Evolutionary conservation across 495 filamentous ascomycete genomes (phyloP).

Genomic region (Viridothelium virens): DNA sequence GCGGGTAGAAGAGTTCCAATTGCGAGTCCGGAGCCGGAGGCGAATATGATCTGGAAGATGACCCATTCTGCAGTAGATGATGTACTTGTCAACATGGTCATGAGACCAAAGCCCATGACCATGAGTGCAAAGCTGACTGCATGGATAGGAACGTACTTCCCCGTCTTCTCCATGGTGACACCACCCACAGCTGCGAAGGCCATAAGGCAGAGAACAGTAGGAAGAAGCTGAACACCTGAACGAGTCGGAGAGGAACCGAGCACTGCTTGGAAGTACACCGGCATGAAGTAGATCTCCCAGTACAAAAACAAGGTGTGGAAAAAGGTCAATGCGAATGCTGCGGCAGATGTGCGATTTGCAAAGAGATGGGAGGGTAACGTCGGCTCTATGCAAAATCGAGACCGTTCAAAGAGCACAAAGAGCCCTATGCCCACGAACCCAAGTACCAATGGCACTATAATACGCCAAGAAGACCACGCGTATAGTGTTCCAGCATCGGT

Average conservation of each 20-base stretch:
- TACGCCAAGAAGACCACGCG: conserved; percentile 17
- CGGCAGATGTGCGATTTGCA: conserved; percentile 3
- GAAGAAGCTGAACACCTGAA: not conserved
- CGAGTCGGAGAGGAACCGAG: not conserved
- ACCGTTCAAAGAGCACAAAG: not conserved
- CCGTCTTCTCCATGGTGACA: conserved; percentile 1
- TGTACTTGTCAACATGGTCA: not conserved
- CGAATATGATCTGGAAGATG: not conserved
- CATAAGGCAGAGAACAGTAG: not conserved
- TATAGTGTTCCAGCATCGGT: conserved; percentile 16
- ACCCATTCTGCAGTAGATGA: not conserved
- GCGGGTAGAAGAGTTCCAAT: conserved; percentile 12
- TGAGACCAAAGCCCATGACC: conserved; percentile 2
- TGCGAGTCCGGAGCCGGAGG: not conserved
- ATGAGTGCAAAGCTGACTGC: conserved; percentile 1
- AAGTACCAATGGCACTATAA: conserved; percentile 18
- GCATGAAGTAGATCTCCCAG: conserved; percentile 13
- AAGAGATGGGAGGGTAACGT: not conserved
- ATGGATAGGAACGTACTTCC: conserved; percentile 14
- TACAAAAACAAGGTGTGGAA: not conserved
- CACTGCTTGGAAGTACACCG: conserved; percentile 15
- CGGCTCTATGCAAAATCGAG: not conserved
- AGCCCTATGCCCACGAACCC: conserved; percentile 8
- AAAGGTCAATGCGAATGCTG: conserved; percentile 7
- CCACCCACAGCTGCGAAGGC: not conserved